Conservation (phyloP, 1,284 basidiomycete genomes). For the Clitocybe nebularis region DNA sequence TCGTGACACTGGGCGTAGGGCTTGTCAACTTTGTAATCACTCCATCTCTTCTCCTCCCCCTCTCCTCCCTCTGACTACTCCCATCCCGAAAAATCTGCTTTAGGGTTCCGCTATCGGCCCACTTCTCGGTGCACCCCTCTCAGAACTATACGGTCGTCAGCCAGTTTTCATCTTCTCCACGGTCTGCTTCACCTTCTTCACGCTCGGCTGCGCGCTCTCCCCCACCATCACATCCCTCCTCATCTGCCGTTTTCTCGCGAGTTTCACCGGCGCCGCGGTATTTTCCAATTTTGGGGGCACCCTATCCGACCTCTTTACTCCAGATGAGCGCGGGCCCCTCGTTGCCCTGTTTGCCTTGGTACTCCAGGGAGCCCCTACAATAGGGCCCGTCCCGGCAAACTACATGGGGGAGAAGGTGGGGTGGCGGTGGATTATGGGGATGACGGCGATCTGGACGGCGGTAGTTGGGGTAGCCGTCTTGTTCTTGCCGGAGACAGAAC, state of each 20-base stretch:
- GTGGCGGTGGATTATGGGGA: conserved; percentile 14
- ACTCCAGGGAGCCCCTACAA: conserved; percentile 12
- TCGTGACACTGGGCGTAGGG: conserved; percentile 10
- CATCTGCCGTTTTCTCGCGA: conserved; percentile 6
- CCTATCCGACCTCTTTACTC: conserved; percentile 15
- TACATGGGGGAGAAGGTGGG: conserved; percentile 9
- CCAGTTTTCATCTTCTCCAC: conserved; percentile 11
- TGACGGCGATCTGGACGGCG: conserved; percentile 9
- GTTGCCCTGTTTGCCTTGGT: conserved; percentile 12
- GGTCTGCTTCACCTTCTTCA: conserved; percentile 2
- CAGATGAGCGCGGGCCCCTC: conserved; percentile 14
- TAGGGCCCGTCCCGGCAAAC: conserved; percentile 8
- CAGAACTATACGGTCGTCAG: conserved; percentile 14
- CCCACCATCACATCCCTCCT: conserved; percentile 8
- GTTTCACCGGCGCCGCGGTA: no score
- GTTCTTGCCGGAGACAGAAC: conserved; percentile 7
- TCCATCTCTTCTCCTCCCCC: neutral
- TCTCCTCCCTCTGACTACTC: neutral
- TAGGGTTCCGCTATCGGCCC: conserved; percentile 15
- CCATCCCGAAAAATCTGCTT: neutral
- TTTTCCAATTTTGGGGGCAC: conserved; percentile 13
- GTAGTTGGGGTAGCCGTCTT: conserved; percentile 1
- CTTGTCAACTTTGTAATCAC: conserved; percentile 9
- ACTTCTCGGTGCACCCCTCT: conserved; percentile 13
- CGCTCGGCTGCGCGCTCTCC: conserved; percentile 8